Conservation (phyloP, 306 rosid genomes). For the Alnus rubra region DNA sequence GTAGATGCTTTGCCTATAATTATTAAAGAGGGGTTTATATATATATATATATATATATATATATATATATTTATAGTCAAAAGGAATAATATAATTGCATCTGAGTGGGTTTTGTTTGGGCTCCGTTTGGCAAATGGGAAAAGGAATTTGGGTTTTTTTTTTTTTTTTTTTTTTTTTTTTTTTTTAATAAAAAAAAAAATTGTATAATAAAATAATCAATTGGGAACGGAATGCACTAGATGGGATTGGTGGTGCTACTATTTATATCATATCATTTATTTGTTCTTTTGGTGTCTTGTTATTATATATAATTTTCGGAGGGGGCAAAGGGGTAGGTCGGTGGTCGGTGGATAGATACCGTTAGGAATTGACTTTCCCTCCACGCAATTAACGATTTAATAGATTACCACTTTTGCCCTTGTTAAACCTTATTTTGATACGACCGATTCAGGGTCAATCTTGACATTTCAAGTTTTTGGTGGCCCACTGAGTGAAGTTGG, state of each 20-base stretch:
- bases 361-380: conserved; percentile 77
- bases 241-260: background rate
- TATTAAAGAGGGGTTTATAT: background rate
- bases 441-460: conserved; percentile 5
- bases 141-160: background rate
- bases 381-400: conserved; percentile 49
- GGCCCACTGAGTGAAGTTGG: conserved; percentile 36
- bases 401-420: conserved; percentile 43
- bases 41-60: background rate
- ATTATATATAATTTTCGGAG: conserved; percentile 37
- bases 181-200: too few relatives aligned
- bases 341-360: conserved; percentile 89
- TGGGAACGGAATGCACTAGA: background rate
- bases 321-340: conserved; percentile 61
- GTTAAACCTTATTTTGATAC: background rate
- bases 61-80: too few relatives aligned
- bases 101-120: background rate
- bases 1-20: conserved; percentile 12
- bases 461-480: background rate
- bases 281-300: conserved; percentile 25
- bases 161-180: too few relatives aligned
- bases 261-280: conserved; percentile 8
- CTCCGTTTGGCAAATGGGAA: conserved; percentile 1
- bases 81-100: background rate
- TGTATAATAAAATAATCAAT: too few relatives aligned